These are phyloP conservation scores for Harringtonia lauricola DNA, from an alignment of 2,329 filamentous ascomycete species.

Conservation along the genomic window DNA sequence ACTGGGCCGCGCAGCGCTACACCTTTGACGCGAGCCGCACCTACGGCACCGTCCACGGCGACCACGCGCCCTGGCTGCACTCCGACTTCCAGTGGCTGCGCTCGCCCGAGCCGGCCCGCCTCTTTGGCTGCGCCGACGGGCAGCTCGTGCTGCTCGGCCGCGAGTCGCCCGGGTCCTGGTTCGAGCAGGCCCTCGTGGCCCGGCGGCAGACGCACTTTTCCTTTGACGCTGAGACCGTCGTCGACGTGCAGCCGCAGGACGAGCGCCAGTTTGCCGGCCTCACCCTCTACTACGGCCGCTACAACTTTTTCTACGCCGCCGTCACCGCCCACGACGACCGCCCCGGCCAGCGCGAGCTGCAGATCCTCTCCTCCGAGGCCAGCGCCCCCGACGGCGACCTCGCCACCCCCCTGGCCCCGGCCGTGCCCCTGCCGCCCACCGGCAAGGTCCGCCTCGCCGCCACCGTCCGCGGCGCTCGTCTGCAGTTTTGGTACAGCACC, in stretches of 20 bases:
- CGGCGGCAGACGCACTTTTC: constrained; percentile 54
- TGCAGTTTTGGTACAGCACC: constrained; percentile 48
- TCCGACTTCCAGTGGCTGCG: constrained; percentile 47
- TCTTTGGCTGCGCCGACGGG: constrained; percentile 28
- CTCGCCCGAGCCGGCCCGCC: constrained; percentile 42
- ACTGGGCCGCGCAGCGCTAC: constrained; percentile 39
- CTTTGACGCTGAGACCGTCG: constrained; percentile 80
- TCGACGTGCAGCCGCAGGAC: constrained; percentile 53
- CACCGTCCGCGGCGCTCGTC: constrained; percentile 34
- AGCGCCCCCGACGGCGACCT: constrained; percentile 43
- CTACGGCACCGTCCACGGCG: constrained; percentile 26
- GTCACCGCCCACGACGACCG: constrained; percentile 41
- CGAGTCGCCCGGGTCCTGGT: constrained; percentile 46
- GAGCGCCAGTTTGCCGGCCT: constrained; percentile 51
- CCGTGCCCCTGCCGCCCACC: constrained; percentile 38
- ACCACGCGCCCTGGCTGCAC: constrained; percentile 30
- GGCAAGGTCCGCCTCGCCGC: constrained; percentile 43
- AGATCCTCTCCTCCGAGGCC: constrained; percentile 43
- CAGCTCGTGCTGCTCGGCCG: constrained; percentile 35
- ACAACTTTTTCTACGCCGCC: constrained; percentile 54
- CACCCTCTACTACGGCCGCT: constrained; percentile 51
- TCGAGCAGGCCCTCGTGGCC: constrained; percentile 45
- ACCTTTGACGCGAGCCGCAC: constrained; percentile 24
- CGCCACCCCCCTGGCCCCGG: constrained; percentile 25
- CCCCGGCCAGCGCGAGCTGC: constrained; percentile 41